Evolutionary conservation across 768 basidiomycete genomes (phyloP), one percentile per base, ranked within the genome.

Genomic region (Saitozyma sp.): DNA sequence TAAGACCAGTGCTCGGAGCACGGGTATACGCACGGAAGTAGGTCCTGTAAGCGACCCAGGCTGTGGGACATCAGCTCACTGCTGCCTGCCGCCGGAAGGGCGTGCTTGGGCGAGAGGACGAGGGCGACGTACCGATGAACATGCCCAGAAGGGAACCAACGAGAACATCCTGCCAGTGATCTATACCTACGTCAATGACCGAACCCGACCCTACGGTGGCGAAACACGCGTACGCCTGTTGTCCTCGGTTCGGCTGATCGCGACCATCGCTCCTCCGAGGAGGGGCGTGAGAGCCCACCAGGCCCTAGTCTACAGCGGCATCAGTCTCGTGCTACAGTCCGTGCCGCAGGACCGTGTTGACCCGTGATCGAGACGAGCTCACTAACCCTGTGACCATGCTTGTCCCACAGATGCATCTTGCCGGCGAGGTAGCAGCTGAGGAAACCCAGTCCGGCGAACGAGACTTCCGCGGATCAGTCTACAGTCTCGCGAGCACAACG

Each of bases 401-500:
- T 83, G 75, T 96, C 92, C 65, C 92, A 95, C 6, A 98, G 81
- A 73, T 94, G 93, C 70, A 95, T 81, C 79, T 98, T 97, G 2
- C 94, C 96, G 10, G 91, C 89, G 7, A 94, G 80, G 77, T 96
- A 98, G 66, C 90, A 88, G 1, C 89, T 82, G 46, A 98, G 82
- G 80, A 93, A 94, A 1, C 90, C 91, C 8, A 99, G 83, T 1
- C 95, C 95, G 7, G 92, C 91, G 76, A 95, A 97, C 0, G 93
- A 91, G 58, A 95, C 92, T 91, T 68, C 53, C 1, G 59, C 48
- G 37, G 51, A 17, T 68, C 39, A 64, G 63, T 16, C 20, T 39
- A 39, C 37, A 16, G 48, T n/a, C n/a, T n/a, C n/a, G n/a, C n/a
- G n/a, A n/a, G n/a, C n/a, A n/a, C n/a, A n/a, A n/a, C n/a, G n/a